Conservation (phyloP, 768 basidiomycete species). For the Phaeotremella skinneri region DNA sequence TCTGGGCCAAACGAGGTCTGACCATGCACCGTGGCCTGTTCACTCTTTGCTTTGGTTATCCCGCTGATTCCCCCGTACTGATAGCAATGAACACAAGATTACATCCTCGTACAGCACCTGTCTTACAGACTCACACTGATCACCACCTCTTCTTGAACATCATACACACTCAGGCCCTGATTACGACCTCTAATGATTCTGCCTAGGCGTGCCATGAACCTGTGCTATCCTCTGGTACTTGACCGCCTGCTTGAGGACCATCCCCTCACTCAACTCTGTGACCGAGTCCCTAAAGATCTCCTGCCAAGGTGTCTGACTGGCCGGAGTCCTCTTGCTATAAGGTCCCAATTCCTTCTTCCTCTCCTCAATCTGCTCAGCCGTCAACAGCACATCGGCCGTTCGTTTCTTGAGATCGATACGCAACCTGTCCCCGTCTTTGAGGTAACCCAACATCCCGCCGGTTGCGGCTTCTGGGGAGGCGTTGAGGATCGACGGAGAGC, state of each 20-base stretch:
- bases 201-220: slow-evolving; percentile 35
- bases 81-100: too few species aligned
- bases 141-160: too few species aligned
- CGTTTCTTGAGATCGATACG: slow-evolving; percentile 42
- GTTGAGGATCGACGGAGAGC: slow-evolving; percentile 49
- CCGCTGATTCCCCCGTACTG: too few species aligned
- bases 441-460: slow-evolving; percentile 42
- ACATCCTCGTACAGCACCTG: too few species aligned
- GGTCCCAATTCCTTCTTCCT: slow-evolving; percentile 41
- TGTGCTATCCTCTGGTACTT: slow-evolving; percentile 49
- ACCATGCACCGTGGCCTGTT: too few species aligned
- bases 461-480: slow-evolving; percentile 48
- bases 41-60: too few species aligned
- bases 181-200: slow-evolving; percentile 47
- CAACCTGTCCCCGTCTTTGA: slow-evolving; percentile 43
- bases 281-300: slow-evolving; percentile 47
- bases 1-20: too few species aligned
- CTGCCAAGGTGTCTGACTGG: slow-evolving; percentile 51
- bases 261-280: slow-evolving; percentile 47
- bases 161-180: too few species aligned
- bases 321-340: slow-evolving; percentile 28
- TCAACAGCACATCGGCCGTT: slow-evolving; percentile 40
- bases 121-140: too few species aligned
- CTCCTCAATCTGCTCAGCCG: slow-evolving; percentile 35
- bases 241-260: slow-evolving; percentile 47